These are phyloP conservation scores for Hypoxylon crocopeplum DNA, from an alignment of 495 filamentous ascomycete species.

Conservation along the genomic window DNA sequence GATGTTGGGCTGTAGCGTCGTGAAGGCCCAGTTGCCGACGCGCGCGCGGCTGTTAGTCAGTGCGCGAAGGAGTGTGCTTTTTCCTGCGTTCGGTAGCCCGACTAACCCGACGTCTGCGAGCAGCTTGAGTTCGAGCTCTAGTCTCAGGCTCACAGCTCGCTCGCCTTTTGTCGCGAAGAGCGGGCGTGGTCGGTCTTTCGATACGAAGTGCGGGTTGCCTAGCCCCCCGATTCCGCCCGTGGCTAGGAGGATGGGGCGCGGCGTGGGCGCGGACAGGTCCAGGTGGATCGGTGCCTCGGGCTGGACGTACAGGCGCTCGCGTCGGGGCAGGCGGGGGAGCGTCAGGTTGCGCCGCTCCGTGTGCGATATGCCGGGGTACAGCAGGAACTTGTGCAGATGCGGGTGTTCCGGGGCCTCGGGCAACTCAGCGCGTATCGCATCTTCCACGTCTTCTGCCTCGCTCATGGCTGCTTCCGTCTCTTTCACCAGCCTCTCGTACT, in stretches of 20 bases:
- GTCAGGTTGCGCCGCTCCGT: constrained; percentile 66
- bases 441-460: constrained; percentile 37
- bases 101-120: constrained; percentile 95
- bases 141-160: constrained; percentile 72
- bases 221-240: constrained; percentile 88
- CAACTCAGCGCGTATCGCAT: constrained; percentile 30
- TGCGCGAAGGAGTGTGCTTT: constrained; percentile 88
- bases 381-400: constrained; percentile 75
- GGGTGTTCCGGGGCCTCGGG: constrained; percentile 43
- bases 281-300: constrained; percentile 75
- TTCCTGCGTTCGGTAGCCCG: constrained; percentile 94
- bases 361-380: constrained; percentile 77
- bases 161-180: constrained; percentile 90
- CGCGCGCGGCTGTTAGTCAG: constrained; percentile 85
- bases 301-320: constrained; percentile 67
- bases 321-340: constrained; percentile 64
- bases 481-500: constrained; percentile 35
- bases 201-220: constrained; percentile 91
- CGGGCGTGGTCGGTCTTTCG: constrained; percentile 70
- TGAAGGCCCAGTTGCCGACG: constrained; percentile 96
- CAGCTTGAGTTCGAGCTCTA: constrained; percentile 93
- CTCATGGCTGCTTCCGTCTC: constrained; percentile 42
- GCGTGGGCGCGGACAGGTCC: constrained; percentile 82
- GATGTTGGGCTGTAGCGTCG: constrained; percentile 90
- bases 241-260: constrained; percentile 84